A percentile compares a stretch with the other conserved stretches of the same genome.
phyloP scores from a whole-genome alignment of 2,329 filamentous ascomycete genomes.

The Cercospora zeina region DNA sequence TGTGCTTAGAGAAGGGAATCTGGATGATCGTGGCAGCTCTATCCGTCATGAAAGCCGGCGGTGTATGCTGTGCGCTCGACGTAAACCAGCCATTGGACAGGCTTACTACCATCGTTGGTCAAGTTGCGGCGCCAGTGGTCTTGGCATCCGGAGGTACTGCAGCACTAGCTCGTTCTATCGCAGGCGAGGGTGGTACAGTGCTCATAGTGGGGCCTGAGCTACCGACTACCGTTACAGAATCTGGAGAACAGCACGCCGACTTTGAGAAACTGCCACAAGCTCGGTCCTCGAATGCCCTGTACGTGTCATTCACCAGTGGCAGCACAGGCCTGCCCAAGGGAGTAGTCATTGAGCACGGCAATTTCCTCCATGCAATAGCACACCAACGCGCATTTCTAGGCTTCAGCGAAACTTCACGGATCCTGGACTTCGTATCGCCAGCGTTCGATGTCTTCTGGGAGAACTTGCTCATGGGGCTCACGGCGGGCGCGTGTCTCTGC shows the following conservation, averaged over 20 bases:
- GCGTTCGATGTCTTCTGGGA: slow-evolving; percentile 24
- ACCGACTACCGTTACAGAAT: neutral
- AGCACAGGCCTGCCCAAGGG: slow-evolving; percentile 25
- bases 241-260: neutral
- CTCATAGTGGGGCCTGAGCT: neutral
- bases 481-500: slow-evolving; percentile 26
- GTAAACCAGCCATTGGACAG: slow-evolving; percentile 30
- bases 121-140: slow-evolving; percentile 31
- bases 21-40: slow-evolving; percentile 35
- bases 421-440: slow-evolving; percentile 23
- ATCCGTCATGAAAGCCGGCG: slow-evolving; percentile 38
- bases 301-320: slow-evolving; percentile 23
- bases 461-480: slow-evolving; percentile 23
- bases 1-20: slow-evolving; percentile 36
- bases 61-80: slow-evolving; percentile 29
- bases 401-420: slow-evolving; percentile 11
- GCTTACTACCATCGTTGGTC: slow-evolving; percentile 33
- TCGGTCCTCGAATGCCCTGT: slow-evolving; percentile 10
- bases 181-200: neutral
- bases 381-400: slow-evolving; percentile 12
- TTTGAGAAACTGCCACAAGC: neutral
- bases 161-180: neutral
- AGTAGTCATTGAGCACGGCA: slow-evolving; percentile 17
- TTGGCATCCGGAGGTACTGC: slow-evolving; percentile 8
- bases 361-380: slow-evolving; percentile 10